Conservation (phyloP, 2,329 filamentous ascomycete species). For the Scedosporium aurantiacum region DNA sequence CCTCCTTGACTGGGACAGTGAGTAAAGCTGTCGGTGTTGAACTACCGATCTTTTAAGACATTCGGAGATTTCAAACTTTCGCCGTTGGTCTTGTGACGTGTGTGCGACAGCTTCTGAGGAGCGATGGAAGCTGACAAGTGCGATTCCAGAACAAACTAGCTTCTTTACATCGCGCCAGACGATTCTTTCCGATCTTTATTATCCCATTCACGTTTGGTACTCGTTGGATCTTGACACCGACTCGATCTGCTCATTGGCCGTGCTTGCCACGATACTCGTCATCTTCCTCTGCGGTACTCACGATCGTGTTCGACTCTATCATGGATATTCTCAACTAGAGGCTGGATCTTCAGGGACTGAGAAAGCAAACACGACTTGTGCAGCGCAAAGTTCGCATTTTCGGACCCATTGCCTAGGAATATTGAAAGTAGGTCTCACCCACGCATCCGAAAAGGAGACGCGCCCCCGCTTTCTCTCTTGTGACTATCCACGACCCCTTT, state of each 20-base stretch:
- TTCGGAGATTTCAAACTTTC: background rate
- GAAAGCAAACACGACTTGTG: background rate
- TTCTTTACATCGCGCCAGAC: background rate
- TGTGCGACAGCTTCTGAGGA: background rate
- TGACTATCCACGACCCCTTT: background rate
- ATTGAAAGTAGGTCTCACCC: background rate
- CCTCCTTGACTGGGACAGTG: background rate
- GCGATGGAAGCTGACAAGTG: background rate
- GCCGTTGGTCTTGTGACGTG: background rate
- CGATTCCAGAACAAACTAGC: background rate
- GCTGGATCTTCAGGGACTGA: background rate
- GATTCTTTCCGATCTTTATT: background rate
- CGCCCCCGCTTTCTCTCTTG: background rate
- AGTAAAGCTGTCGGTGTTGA: background rate
- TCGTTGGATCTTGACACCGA: no score
- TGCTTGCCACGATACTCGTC: background rate
- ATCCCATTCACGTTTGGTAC: background rate
- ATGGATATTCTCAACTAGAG: background rate
- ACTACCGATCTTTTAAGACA: background rate
- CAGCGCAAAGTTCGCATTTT: background rate
- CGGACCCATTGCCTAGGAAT: background rate
- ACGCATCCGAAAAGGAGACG: background rate
- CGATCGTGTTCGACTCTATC: background rate
- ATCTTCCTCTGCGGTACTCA: background rate
- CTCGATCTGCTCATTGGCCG: no score